Base-by-base conservation (phyloP, 2,329 filamentous ascomycete genomes). In the Dryadomyces sulphureus region DNA sequence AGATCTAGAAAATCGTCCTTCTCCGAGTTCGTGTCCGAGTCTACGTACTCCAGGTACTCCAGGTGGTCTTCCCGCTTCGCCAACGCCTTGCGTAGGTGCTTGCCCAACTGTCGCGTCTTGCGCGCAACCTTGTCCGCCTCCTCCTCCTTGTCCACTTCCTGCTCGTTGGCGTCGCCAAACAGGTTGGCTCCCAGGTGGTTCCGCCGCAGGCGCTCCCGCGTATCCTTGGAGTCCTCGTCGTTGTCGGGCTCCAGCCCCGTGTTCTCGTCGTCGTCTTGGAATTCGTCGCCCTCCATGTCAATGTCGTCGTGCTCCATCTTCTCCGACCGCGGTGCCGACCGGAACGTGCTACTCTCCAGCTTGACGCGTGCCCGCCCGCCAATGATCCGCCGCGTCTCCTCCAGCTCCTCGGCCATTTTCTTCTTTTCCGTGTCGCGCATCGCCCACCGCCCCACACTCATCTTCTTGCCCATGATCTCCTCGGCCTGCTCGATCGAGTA, bases 101-200 rank as follows among this genome's bases (percentile, higher is more conserved):
- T 93, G 50, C 87, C 84, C 48, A 84, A 73, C 53, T 81, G 80
- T 53, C 86, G 80, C 56, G 79, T 77, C 53, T 76, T 66, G 54
- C 81, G 65, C 54, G 84, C 81, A 56, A 79, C 75, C 54, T 75
- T 66, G 54, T 81, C 65, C 55, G 85, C 79, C 51, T 84, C 75
- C 51, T 86, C 72, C 51, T 92, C 80, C 53, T 80, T 76, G 55
- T 89, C 81, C 5, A 88, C 75, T 57, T 82, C 77, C 39, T 76
- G 66, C 56, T 93, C 83, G 54, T 81, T 72, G 32, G 70, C 76
- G 12, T 77, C 72, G 39, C 77, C 77, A 54, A 94, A 94, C 2
- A 92, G 68, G 56, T 94, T 94, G 8, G 90, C 90, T 45, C 79
- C 79, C n/a, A 93, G 70, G 60, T 93, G 88, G 56, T 89, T 83